Evolutionary conservation across 805 yeast species (phyloP).

Genomic region (Yamadazyma philogaea): DNA sequence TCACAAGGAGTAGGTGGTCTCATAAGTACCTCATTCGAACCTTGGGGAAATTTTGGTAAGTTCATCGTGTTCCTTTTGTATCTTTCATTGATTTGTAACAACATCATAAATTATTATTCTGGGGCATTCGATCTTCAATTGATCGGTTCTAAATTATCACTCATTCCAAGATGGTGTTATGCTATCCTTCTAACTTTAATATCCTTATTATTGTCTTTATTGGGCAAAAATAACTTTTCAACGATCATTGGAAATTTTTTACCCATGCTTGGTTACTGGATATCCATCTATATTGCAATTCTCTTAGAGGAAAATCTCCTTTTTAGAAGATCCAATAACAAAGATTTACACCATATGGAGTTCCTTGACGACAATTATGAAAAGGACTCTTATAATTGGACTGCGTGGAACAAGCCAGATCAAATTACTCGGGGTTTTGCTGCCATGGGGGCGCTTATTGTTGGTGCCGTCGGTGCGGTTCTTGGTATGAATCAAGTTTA

Average conservation of each 20-base stretch:
- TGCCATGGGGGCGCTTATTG: slow-evolving; percentile 27
- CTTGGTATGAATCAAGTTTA: slow-evolving; percentile 42
- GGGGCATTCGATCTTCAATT: slow-evolving; percentile 34
- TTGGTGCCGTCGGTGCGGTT: slow-evolving; percentile 37
- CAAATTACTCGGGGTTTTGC: slow-evolving; percentile 33
- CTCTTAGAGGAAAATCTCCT: slow-evolving; percentile 35
- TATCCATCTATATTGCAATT: slow-evolving; percentile 34
- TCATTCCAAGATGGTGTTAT: slow-evolving; percentile 39
- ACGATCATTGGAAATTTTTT: slow-evolving; percentile 35
- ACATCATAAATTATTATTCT: slow-evolving; percentile 36
- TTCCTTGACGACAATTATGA: slow-evolving; percentile 15
- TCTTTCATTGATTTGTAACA: slow-evolving; percentile 33
- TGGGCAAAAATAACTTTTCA: slow-evolving; percentile 32
- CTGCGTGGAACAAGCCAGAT: slow-evolving; percentile 26
- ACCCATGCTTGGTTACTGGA: slow-evolving; percentile 43
- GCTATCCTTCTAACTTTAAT: slow-evolving; percentile 30
- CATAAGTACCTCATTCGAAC: slow-evolving; percentile 27
- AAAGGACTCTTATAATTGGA: slow-evolving; percentile 26
- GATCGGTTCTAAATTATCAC: slow-evolving; percentile 24
- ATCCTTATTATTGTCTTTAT: slow-evolving; percentile 30
- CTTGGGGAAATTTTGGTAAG: slow-evolving; percentile 38
- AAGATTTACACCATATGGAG: slow-evolving; percentile 27
- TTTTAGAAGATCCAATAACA: slow-evolving; percentile 24
- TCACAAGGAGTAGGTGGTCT: slow-evolving; percentile 33
- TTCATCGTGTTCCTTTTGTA: slow-evolving; percentile 29